These are phyloP conservation scores for Boletus vermiculosoides DNA, from an alignment of 768 basidiomycete species.

Conservation along the genomic window DNA sequence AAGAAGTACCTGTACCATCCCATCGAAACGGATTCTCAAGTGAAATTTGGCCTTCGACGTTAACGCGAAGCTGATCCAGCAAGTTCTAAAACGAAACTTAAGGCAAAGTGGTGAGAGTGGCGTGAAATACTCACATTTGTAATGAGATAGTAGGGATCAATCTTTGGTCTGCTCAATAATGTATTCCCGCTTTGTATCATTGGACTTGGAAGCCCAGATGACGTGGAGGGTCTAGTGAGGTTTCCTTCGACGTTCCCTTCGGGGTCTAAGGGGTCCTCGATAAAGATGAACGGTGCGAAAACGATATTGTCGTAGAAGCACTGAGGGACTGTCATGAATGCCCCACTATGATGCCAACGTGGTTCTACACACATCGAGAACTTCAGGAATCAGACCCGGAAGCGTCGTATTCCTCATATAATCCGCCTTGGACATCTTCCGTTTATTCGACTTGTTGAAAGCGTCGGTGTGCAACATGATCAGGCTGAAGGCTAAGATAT, in stretches of 20 bases:
- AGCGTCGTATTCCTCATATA: constrained; percentile 91
- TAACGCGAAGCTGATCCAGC: constrained; percentile 65
- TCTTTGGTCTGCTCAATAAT: constrained; percentile 59
- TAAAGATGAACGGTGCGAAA: constrained; percentile 94
- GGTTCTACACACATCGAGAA: constrained; percentile 69
- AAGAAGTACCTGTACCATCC: constrained; percentile 61
- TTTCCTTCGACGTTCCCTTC: constrained; percentile 47
- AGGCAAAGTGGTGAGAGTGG: constrained; percentile 1
- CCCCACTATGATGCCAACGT: not conserved
- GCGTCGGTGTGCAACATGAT: constrained; percentile 99
- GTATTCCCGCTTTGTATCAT: constrained; percentile 35
- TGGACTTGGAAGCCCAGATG: constrained; percentile 30
- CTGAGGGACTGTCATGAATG: constrained; percentile 38
- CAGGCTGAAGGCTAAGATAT: constrained; percentile 94
- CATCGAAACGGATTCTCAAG: constrained; percentile 63
- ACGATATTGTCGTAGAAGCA: constrained; percentile 97
- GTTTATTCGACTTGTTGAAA: constrained; percentile 96
- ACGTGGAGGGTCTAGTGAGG: constrained; percentile 40
- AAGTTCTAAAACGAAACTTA: constrained; percentile 46
- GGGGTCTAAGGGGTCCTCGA: constrained; percentile 83
- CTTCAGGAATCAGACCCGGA: constrained; percentile 77
- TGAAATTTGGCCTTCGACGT: constrained; percentile 60
- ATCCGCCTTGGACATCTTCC: constrained; percentile 94
- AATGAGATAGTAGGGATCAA: constrained; percentile 93
- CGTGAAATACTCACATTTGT: constrained; percentile 53